Evolutionary conservation across 176 grass and related monocot species (phyloP), one percentile per base, ranked within the genome.

Genomic region (Zizania latifolia): DNA sequence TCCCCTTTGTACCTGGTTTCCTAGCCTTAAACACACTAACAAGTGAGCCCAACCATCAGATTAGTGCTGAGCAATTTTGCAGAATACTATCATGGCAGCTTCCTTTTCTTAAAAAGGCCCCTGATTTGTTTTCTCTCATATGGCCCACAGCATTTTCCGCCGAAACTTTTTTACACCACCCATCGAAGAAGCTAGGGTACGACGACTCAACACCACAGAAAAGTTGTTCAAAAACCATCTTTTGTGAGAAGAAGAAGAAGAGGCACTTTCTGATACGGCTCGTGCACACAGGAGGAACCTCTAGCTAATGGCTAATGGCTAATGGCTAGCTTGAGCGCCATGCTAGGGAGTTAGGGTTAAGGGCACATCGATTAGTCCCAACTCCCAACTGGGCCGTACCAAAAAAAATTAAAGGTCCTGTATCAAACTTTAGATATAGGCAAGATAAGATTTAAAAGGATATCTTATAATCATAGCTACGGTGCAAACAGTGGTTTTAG

Each of bases 281-380:
- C 46, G 34, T 15, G 36, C 26, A 4, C 17, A 14, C 17, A 48
- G 58, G 36, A 74, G 54, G 30, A 29, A 16, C 28, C 36, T 56
- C 45, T 78, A 41, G 59, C 23, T 16, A 59, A 16, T 22, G 4
- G 19, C 12, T 37, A 19, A 11, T 26, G 38, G 38, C n/a, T n/a
- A n/a, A n/a, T 44, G 6, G 2, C 63, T 78, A 78, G 34, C 24
- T 27, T 39, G 55, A 50, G 45, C 12, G 32, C 27, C 45, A 73
- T 46, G 53, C 32, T 80, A 46, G 39, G 40, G 30, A 17, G 34
- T 44, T 70, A 64, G 84, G 66, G 71, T 70, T 70, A 69, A 68
- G 22, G 61, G 71, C 69, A 65, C 59, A 65, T 65, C 63, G 46
- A 57, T 59, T 74, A 60, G 76, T 12, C 60, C 30, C 67, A 22